Base-by-base conservation (phyloP, 805 yeast species). In the Metschnikowia arizonensis region DNA sequence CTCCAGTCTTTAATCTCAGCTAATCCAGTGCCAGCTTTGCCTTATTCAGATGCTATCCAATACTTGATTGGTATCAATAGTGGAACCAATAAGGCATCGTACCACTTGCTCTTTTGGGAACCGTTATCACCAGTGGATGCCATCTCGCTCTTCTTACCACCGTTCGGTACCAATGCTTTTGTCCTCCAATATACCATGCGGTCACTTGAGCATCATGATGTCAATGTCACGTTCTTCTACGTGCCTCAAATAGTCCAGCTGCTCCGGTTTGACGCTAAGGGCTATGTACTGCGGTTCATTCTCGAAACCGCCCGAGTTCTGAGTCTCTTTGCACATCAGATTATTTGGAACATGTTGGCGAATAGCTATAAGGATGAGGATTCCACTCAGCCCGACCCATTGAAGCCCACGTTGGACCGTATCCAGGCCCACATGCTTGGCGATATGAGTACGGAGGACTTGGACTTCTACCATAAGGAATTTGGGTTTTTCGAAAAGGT, bases 181-280 rank as follows among this genome's bases (percentile, higher is more conserved):
- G 71, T 88, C 18, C 66, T 88, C 48, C 99, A 93, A 65, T 93
- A 83, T 60, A 84, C 96, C 11, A 85, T 91, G 85, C 76, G 95
- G 55, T 85, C 97, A 0, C 69, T 93, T 51, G 97, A 89, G 62
- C 75, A 81, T 17, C 95, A 88, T 57, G 96, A 88, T 57, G 88
- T 88, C 30, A 85, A 86, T 56, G 68, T 85, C 50, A 88, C 97
- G 0, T 93, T 95, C 69, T 93, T 95, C 63, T 93, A 95, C 59
- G 98, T 93, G 43, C 99, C 99, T 2, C 99, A 93, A 63, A 88
- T 93, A 64, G 99, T 93, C 17, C 99, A 93, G 66, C 77, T 88
- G 51, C 73, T 93, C 54, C 77, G 98, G 52, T 83, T 83, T 61
- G 99, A 93, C 61, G 65, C 65, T 9, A 70, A 78, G 36, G 98